phyloP scores from a whole-genome alignment of 148 eudicot genomes.

The Camellia lanceoleosa region DNA sequence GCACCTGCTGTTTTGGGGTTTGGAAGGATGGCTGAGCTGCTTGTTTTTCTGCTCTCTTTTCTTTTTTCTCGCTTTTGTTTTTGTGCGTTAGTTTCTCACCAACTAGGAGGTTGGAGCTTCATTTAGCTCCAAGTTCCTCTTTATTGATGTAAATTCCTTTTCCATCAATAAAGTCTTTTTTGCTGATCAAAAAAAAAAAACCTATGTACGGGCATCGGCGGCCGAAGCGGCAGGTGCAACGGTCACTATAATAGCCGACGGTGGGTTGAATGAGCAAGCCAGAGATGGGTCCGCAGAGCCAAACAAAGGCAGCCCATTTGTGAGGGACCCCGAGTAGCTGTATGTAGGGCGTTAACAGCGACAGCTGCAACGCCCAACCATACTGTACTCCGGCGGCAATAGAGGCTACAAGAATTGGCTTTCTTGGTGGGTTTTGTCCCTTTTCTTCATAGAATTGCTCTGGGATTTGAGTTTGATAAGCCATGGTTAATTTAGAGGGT shows the following conservation, averaged over 20 bases:
- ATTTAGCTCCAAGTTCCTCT: too few species aligned
- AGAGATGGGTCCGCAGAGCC: slow-evolving; percentile 55
- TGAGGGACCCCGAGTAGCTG: slow-evolving; percentile 50
- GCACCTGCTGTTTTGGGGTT: too few species aligned
- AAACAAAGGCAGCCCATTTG: slow-evolving; percentile 41
- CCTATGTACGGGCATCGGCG: slow-evolving; percentile 47
- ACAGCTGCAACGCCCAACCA: too few species aligned
- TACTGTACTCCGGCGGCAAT: too few species aligned
- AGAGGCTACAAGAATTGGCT: slow-evolving; percentile 31
- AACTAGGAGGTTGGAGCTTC: too few species aligned
- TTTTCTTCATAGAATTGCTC: neutral
- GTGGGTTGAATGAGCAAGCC: slow-evolving; percentile 48
- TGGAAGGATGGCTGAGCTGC: too few species aligned
- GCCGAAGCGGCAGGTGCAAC: slow-evolving; percentile 40
- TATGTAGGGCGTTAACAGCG: slow-evolving; percentile 50
- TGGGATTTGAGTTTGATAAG: neutral
- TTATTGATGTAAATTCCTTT: too few species aligned
- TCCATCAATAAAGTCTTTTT: too few species aligned
- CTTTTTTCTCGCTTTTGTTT: too few species aligned
- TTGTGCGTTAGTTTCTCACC: too few species aligned
- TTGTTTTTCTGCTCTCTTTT: too few species aligned
- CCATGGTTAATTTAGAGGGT: neutral
- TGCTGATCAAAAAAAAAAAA: too few species aligned
- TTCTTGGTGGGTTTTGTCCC: neutral
- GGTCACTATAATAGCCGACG: slow-evolving; percentile 49